A percentile compares a stretch with the other conserved stretches of the same genome.
Evolutionary conservation across 768 basidiomycete genomes (phyloP).

Genomic region (Gloeostereum incarnatum): DNA sequence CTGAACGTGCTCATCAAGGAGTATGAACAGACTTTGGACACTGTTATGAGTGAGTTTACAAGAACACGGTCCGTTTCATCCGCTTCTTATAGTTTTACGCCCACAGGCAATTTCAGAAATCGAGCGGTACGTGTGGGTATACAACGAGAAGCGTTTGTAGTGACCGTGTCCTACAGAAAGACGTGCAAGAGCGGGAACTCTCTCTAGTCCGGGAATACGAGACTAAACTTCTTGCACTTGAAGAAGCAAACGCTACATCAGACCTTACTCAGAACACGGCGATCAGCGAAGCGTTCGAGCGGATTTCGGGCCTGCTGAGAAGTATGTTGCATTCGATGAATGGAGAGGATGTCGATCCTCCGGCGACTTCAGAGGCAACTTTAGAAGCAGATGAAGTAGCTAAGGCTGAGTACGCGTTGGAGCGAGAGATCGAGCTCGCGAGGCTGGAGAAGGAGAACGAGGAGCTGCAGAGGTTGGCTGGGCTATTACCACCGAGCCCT

Average conservation of each 20-base stretch:
- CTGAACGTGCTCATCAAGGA: conserved; percentile 86
- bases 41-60: conserved; percentile 65
- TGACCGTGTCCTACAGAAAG: conserved; percentile 44
- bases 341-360: conserved; percentile 1
- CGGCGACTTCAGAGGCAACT: background rate
- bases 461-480: conserved; percentile 65
- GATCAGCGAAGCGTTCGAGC: conserved; percentile 58
- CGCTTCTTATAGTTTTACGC: conserved; percentile 1
- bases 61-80: too few species aligned
- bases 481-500: conserved; percentile 24
- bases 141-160: conserved; percentile 1
- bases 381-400: conserved; percentile 13
- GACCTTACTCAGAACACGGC: conserved; percentile 55
- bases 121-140: conserved; percentile 61
- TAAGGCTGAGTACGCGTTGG: conserved; percentile 67
- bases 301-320: conserved; percentile 62
- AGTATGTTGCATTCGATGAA: conserved; percentile 8
- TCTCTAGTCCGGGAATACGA: conserved; percentile 89
- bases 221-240: conserved; percentile 64
- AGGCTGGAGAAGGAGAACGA: conserved; percentile 85
- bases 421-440: conserved; percentile 85
- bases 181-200: conserved; percentile 88
- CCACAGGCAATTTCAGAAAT: conserved; percentile 59
- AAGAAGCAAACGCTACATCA: conserved; percentile 54
- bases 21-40: conserved; percentile 94